phyloP scores from a whole-genome alignment of 257 asterid species.

The Nicotiana knightiana region DNA sequence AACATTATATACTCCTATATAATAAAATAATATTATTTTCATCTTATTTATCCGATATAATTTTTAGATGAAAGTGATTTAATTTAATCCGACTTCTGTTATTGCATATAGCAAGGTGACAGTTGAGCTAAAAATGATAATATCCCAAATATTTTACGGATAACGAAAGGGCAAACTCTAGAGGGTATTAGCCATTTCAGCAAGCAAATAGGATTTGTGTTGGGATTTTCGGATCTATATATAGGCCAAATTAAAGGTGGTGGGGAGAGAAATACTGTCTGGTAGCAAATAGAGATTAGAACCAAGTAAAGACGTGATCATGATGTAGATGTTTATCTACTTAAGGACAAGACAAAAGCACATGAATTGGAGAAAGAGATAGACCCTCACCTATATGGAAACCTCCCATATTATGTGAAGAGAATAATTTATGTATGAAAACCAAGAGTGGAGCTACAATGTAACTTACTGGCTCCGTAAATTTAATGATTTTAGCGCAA shows the following conservation, averaged over 20 bases:
- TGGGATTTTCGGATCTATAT: neutral
- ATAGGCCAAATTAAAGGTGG: neutral
- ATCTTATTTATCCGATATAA: too few relatives aligned
- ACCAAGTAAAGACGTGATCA: slow-evolving; percentile 32
- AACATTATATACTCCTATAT: too few relatives aligned
- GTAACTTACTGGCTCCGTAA: too few relatives aligned
- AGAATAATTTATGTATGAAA: neutral
- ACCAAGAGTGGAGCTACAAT: too few relatives aligned
- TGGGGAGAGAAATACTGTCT: slow-evolving; percentile 24
- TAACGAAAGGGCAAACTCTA: neutral
- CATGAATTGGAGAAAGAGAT: slow-evolving; percentile 33
- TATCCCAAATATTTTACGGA: too few relatives aligned
- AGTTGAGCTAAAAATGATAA: too few relatives aligned
- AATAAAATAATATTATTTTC: too few relatives aligned
- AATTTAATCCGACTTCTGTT: too few relatives aligned
- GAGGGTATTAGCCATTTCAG: slow-evolving; percentile 28
- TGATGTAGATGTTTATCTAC: slow-evolving; percentile 47
- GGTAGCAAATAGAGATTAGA: slow-evolving; percentile 31
- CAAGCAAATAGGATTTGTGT: neutral
- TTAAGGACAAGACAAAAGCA: slow-evolving; percentile 60
- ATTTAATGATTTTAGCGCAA: too few relatives aligned
- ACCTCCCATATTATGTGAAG: neutral
- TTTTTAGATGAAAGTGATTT: too few relatives aligned
- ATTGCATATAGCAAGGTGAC: too few relatives aligned
- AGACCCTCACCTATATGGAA: slow-evolving; percentile 19